Conservation (phyloP, 2,329 filamentous ascomycete genomes). For the Coleophoma crateriformis region DNA sequence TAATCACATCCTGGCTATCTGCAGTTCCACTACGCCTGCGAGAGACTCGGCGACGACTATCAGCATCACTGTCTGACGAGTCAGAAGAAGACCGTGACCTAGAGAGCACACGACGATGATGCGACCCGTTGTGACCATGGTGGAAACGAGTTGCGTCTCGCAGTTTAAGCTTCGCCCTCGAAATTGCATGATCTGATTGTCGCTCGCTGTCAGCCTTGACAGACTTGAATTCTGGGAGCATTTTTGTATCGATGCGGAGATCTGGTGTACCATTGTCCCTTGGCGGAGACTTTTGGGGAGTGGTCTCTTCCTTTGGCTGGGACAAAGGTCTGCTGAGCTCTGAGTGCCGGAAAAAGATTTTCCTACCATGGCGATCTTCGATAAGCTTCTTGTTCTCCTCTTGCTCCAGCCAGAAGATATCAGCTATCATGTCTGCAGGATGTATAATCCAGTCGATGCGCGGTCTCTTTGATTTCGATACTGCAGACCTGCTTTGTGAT, state of each 20-base stretch:
- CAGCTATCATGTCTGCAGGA: slow-evolving; percentile 81
- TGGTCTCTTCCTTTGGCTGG: slow-evolving; percentile 22
- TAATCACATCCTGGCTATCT: slow-evolving; percentile 31
- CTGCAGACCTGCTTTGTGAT: slow-evolving; percentile 25
- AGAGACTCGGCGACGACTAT: slow-evolving; percentile 27
- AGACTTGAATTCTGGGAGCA: slow-evolving; percentile 25
- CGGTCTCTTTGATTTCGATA: slow-evolving; percentile 59
- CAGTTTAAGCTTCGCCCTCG: slow-evolving; percentile 55
- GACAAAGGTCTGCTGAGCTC: slow-evolving; percentile 29
- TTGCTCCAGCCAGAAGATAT: slow-evolving; percentile 86
- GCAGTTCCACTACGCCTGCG: slow-evolving; percentile 38
- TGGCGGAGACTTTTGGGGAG: slow-evolving; percentile 8
- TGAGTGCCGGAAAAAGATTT: slow-evolving; percentile 54
- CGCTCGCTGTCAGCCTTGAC: slow-evolving; percentile 18
- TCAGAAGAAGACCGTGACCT: slow-evolving; percentile 53
- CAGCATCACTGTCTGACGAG: slow-evolving; percentile 52
- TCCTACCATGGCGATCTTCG: slow-evolving; percentile 71
- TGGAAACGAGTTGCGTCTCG: slow-evolving; percentile 41
- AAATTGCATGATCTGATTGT: slow-evolving; percentile 44
- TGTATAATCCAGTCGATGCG: slow-evolving; percentile 81
- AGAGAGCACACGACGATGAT: slow-evolving; percentile 43
- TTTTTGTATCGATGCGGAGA: slow-evolving; percentile 23
- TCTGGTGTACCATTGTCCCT: slow-evolving; percentile 12
- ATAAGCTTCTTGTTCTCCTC: slow-evolving; percentile 73
- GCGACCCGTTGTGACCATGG: slow-evolving; percentile 49